phyloP scores from a whole-genome alignment of 2,329 filamentous ascomycete genomes.

The Scortechinia acanthostroma region DNA sequence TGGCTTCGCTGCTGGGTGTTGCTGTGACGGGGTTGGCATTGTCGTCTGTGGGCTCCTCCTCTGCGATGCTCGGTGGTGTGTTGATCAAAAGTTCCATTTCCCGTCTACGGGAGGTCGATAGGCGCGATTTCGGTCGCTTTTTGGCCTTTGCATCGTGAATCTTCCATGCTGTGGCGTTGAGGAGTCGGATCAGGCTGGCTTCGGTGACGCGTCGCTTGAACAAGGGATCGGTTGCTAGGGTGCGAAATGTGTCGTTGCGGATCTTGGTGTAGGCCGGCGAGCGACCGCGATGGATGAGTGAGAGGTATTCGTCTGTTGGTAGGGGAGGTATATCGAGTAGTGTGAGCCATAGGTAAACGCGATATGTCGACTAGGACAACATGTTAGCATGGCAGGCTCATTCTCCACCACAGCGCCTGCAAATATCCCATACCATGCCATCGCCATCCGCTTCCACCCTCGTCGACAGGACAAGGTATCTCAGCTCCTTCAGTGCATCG shows the following conservation, averaged over 20 bases:
- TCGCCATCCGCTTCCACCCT: conserved; percentile 36
- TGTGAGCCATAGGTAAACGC: conserved; percentile 94
- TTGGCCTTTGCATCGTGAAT: conserved; percentile 71
- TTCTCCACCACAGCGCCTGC: not conserved
- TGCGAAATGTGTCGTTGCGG: conserved; percentile 95
- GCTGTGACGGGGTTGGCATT: conserved; percentile 19
- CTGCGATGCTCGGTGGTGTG: conserved; percentile 10
- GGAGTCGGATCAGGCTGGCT: conserved; percentile 83
- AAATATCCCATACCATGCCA: conserved; percentile 31
- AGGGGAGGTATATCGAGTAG: conserved; percentile 82
- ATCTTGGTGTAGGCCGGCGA: conserved; percentile 96
- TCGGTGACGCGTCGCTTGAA: conserved; percentile 93
- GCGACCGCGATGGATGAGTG: conserved; percentile 82
- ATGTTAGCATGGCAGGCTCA: not conserved
- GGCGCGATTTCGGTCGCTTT: conserved; percentile 20
- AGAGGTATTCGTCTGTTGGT: conserved; percentile 80
- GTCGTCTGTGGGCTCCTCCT: not conserved
- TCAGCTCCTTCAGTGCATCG: conserved; percentile 27
- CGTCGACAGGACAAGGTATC: conserved; percentile 32
- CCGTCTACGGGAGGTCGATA: conserved; percentile 14
- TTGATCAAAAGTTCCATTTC: conserved; percentile 23
- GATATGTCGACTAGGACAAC: conserved; percentile 76
- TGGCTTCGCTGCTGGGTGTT: conserved; percentile 38
- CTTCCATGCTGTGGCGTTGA: conserved; percentile 93
- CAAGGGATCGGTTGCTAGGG: conserved; percentile 89